Evolutionary conservation across 2,329 filamentous ascomycete species (phyloP).

Genomic region (Xylaria sp.): DNA sequence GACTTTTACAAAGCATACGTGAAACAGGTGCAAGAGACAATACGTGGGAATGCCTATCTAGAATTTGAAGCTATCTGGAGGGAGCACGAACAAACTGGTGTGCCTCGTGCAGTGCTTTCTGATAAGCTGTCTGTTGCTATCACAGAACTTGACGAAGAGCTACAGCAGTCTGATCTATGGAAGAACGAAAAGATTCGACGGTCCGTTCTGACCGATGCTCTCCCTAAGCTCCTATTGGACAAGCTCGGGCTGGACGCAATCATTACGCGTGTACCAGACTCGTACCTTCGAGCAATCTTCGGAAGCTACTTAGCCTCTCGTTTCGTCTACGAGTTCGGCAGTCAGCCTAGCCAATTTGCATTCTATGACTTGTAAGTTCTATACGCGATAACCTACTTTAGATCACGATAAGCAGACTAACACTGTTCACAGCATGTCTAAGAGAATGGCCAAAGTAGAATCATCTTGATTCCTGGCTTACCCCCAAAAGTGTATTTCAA

Average conservation of each 20-base stretch:
- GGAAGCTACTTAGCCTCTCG: slow-evolving; percentile 94
- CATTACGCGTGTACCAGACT: slow-evolving; percentile 86
- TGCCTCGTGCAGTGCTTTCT: slow-evolving; percentile 84
- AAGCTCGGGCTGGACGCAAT: slow-evolving; percentile 94
- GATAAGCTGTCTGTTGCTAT: slow-evolving; percentile 93
- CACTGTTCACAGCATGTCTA: slow-evolving; percentile 67
- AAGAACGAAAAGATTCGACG: slow-evolving; percentile 80
- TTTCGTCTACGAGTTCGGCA: slow-evolving; percentile 96
- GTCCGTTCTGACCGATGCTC: slow-evolving; percentile 83
- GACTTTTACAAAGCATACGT: slow-evolving; percentile 96
- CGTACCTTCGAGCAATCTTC: slow-evolving; percentile 94
- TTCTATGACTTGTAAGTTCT: slow-evolving; percentile 95
- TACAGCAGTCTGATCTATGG: slow-evolving; percentile 95
- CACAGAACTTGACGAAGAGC: slow-evolving; percentile 94
- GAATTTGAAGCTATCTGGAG: slow-evolving; percentile 99
- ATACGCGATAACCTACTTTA: neutral
- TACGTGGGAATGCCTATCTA: slow-evolving; percentile 88
- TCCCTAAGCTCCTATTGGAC: slow-evolving; percentile 84
- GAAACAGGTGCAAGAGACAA: slow-evolving; percentile 88
- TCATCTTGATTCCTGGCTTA: slow-evolving; percentile 26
- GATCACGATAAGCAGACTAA: slow-evolving; percentile 47
- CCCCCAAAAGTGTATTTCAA: slow-evolving; percentile 30
- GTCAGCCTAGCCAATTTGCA: slow-evolving; percentile 92
- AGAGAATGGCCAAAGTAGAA: slow-evolving; percentile 66
- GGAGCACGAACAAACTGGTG: slow-evolving; percentile 85